phyloP scores from a whole-genome alignment of 2,329 filamentous ascomycete species.

The Xylariomycetidae sp. region DNA sequence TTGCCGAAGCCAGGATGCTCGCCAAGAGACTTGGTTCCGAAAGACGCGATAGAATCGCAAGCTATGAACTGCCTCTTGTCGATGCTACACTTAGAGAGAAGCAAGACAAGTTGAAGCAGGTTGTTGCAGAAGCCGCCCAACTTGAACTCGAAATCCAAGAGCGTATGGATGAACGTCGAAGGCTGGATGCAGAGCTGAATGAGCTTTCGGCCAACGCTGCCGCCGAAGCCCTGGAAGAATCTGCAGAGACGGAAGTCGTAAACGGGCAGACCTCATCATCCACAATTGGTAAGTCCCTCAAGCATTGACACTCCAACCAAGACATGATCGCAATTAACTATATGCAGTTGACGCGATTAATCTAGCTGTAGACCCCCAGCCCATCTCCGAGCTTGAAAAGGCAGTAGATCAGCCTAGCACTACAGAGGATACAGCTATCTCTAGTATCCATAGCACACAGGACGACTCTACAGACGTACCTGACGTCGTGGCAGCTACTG shows the following conservation, averaged over 20 bases:
- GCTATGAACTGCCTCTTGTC: conserved; percentile 33
- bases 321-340: too few species aligned
- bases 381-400: too few species aligned
- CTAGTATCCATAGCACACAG: too few species aligned
- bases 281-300: conserved; percentile 11
- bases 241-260: conserved; percentile 4
- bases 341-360: too few species aligned
- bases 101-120: conserved; percentile 39
- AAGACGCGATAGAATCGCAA: conserved; percentile 31
- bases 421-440: too few species aligned
- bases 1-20: conserved; percentile 6
- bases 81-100: conserved; percentile 38
- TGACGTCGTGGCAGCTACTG: too few species aligned
- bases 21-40: conserved; percentile 7
- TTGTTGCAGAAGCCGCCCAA: conserved; percentile 42
- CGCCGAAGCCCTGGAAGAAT: conserved; percentile 17
- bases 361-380: too few species aligned
- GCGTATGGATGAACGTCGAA: conserved; percentile 28
- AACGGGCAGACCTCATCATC: conserved; percentile 7
- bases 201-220: too few species aligned
- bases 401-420: too few species aligned
- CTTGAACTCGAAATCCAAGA: conserved; percentile 44
- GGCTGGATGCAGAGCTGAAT: conserved; percentile 27
- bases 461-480: too few species aligned
- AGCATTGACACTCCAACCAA: too few species aligned